Evolutionary conservation across 139 green algal genomes (phyloP).

Genomic region (Chlamydomonas incerta): DNA sequence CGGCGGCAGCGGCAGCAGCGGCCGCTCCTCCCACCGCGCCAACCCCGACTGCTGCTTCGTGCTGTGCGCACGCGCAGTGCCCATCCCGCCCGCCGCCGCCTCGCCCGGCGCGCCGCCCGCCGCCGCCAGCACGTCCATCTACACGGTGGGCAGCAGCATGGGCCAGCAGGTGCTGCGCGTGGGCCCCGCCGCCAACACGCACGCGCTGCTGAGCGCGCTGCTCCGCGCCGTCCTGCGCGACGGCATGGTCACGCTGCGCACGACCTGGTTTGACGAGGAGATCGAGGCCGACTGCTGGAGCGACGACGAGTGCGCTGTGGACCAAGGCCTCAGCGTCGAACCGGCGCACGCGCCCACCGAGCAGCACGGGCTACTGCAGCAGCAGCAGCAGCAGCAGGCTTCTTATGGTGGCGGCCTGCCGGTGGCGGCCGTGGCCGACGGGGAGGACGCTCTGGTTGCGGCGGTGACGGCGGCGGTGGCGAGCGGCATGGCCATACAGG

Average conservation of each 20-base stretch:
- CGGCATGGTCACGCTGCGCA: conserved; percentile 14
- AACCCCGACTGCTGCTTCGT: not conserved
- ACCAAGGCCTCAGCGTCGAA: no score
- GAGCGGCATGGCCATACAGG: no score
- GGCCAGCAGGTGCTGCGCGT: conserved; percentile 36
- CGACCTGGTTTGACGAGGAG: conserved; percentile 33
- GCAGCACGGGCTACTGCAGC: not conserved
- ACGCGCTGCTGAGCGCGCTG: conserved; percentile 29
- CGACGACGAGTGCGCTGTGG: not conserved
- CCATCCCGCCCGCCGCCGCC: not conserved
- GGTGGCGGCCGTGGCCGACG: no score
- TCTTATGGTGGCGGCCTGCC: no score
- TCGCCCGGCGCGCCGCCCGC: not conserved
- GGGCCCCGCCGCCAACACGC: not conserved
- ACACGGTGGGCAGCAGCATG: conserved; percentile 1
- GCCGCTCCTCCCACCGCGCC: not conserved
- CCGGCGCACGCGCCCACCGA: not conserved
- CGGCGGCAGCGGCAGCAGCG: not conserved
- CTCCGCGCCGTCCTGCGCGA: conserved; percentile 23
- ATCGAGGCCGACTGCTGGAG: not conserved
- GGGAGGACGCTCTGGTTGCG: no score
- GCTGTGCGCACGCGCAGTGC: conserved; percentile 23
- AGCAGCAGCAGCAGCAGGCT: no score
- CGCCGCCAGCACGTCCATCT: not conserved
- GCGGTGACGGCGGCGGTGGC: no score